Base-by-base conservation (phyloP, 139 green algal genomes). In the Micromonas pusilla region DNA sequence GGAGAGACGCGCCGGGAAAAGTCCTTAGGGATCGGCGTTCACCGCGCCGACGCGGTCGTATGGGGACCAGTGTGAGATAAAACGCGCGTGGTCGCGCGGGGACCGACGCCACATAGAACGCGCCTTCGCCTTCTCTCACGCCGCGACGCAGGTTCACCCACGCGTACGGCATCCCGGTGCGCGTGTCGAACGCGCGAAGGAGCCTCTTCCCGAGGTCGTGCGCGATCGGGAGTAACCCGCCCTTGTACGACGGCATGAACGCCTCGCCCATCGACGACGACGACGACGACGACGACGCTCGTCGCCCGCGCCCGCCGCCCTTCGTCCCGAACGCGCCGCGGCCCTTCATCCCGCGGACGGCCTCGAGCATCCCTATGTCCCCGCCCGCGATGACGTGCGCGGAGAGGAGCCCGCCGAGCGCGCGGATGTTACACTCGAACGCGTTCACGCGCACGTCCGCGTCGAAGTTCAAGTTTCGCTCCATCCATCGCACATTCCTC, bases 351-450 rank as follows among this genome's bases (percentile, higher is more conserved):
- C 20, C 63, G 28, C 20, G 20, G 63, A 20, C 31, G 21, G 13
- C 28, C 31, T 34, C 31, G 28, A 1, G 20, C 26, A 31, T 1
- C 5, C 63, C 63, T 34, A 23, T 25, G 26, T 70, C 52, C 4
- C 30, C 66, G 60, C 2, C 28, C 28, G 75, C 75, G 26, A 85
- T 63, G n/a, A 84, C 23, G 72, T 87, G 83, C 28, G 81, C 83
- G 2, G 62, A 80, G 9, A 87, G 62, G 4, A 87, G 80, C n/a
- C 83, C 70, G 0, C 80, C 83, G n/a, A 87, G 66, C 23, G 82
- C 70, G 19, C 83, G 70, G 57, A 94, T 94, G 63, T 87, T 93
- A 34, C 36, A 53, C 76, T 89, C 85, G 79, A 89, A 89, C 66
- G 88, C 70, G 26, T 73, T 85, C 33, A 89, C 85, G 0, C 68